Conservation (phyloP, 2,329 filamentous ascomycete species). For the Stachybotrys chlorohalonatus region DNA sequence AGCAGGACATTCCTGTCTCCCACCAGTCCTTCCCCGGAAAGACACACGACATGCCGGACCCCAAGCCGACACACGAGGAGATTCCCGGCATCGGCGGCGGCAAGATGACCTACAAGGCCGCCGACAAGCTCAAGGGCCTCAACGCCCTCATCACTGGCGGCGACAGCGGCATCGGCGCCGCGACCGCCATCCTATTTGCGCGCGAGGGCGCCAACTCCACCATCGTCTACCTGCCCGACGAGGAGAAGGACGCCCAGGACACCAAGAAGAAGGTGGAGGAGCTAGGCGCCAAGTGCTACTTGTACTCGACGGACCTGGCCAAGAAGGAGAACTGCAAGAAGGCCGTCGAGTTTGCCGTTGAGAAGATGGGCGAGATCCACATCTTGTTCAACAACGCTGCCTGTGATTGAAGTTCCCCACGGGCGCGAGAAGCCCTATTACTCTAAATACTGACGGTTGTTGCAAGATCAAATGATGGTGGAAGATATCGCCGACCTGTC, state of each 20-base stretch:
- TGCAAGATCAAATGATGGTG: slow-evolving; percentile 48
- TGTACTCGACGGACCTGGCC: slow-evolving; percentile 56
- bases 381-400: slow-evolving; percentile 69
- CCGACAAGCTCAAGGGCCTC: slow-evolving; percentile 66
- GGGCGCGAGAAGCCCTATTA: not conserved
- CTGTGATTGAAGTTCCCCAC: slow-evolving; percentile 37
- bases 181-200: slow-evolving; percentile 67
- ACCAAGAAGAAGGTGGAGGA: slow-evolving; percentile 64
- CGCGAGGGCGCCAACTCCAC: slow-evolving; percentile 70
- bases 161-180: slow-evolving; percentile 70
- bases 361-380: slow-evolving; percentile 60
- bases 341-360: slow-evolving; percentile 56
- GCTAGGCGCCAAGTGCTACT: slow-evolving; percentile 55
- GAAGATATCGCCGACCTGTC: slow-evolving; percentile 61
- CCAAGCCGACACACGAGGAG: slow-evolving; percentile 50
- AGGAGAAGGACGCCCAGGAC: slow-evolving; percentile 67
- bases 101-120: slow-evolving; percentile 62
- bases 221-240: slow-evolving; percentile 66
- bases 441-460: not conserved
- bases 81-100: slow-evolving; percentile 60
- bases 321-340: slow-evolving; percentile 60
- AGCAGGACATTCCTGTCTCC: slow-evolving; percentile 11
- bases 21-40: slow-evolving; percentile 19
- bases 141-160: slow-evolving; percentile 75
- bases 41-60: slow-evolving; percentile 17